Evolutionary conservation across 2,329 filamentous ascomycete genomes (phyloP), one percentile per base, ranked within the genome.

Genomic region (Bipolaris sorokiniana): DNA sequence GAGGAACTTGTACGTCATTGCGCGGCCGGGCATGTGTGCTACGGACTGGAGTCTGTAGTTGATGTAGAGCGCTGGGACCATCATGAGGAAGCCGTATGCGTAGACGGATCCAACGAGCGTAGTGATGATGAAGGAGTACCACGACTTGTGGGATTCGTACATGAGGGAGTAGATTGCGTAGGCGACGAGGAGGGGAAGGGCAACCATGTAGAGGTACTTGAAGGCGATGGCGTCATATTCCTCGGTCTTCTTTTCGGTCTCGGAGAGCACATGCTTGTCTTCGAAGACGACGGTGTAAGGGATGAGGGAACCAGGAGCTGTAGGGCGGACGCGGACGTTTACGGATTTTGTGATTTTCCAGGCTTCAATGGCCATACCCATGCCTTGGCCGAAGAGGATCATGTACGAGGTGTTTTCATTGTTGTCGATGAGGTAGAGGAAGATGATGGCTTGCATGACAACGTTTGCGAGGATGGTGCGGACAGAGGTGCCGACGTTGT

Each of bases 331-430:
- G 52, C 92, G 88, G 55, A 99, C 90, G 70, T 99, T 87, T 68
- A 98, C 95, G 0, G 93, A 87, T 49, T 97, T 98, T 9, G 95
- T 99, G 69, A 99, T 88, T 79, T 99, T 99, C 95, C 95, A 99
- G 41, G 88, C 87, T 76, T 91, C 89, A 47, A 91, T 83, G 1
- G 88, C 77, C 54, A 91, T 90, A 48, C 93, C 92, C 61, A 96
- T 87, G 18, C 90, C 95, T 80, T 99, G 95, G 10, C 91, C 90
- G 48, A 93, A 92, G 18, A 99, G 82, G 68, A 99, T 98, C 92
- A 99, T 98, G 94, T 94, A 99, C 63, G 90, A 96, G 0, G 95
- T 99, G 76, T 95, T 96, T 56, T 97, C 92, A 65, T 92, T 96
- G 81, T 99, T 98, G 80, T 99, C 95, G 69, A 99, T 81, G 28